These are phyloP conservation scores for Candida boleticola DNA, from an alignment of 805 yeast species.

Conservation along the genomic window DNA sequence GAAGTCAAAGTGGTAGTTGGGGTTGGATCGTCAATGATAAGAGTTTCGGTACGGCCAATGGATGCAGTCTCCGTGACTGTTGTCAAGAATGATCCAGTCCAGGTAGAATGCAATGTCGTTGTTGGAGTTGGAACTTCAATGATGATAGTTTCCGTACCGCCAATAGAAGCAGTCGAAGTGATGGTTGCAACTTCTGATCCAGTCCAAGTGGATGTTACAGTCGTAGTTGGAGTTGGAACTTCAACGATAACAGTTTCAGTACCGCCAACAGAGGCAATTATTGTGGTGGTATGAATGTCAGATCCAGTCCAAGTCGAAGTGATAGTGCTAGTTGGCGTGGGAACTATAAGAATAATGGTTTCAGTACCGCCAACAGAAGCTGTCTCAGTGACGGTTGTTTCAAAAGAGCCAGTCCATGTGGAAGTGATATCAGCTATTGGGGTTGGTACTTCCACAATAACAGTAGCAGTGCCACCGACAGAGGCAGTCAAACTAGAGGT, in stretches of 20 bases:
- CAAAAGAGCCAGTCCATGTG: constrained; percentile 2
- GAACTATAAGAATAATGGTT: constrained; percentile 13
- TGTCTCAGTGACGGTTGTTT: not conserved
- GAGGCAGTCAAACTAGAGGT: constrained; percentile 1
- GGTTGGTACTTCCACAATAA: constrained; percentile 13
- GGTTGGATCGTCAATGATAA: constrained; percentile 7
- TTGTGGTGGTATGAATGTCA: too few relatives aligned
- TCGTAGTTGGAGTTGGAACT: constrained; percentile 11
- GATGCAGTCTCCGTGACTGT: constrained; percentile 8
- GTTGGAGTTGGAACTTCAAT: constrained; percentile 13
- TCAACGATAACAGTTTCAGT: constrained; percentile 9
- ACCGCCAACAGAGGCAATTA: not conserved
- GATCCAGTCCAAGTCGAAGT: constrained; percentile 22
- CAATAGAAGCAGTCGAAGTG: not conserved
- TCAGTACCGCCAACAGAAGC: constrained; percentile 5
- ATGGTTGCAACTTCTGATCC: constrained; percentile 1
- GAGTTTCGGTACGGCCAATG: constrained; percentile 11
- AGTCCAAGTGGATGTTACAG: constrained; percentile 5
- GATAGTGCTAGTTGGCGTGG: constrained; percentile 5
- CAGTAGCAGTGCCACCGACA: constrained; percentile 7
- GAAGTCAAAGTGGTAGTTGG: not conserved
- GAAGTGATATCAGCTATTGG: not conserved
- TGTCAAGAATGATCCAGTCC: not conserved
- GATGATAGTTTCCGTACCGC: constrained; percentile 9
- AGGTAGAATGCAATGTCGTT: not conserved